Evolutionary conservation across 2,329 filamentous ascomycete species (phyloP), one percentile per base, ranked within the genome.

Genomic region (Aspergillus felis): DNA sequence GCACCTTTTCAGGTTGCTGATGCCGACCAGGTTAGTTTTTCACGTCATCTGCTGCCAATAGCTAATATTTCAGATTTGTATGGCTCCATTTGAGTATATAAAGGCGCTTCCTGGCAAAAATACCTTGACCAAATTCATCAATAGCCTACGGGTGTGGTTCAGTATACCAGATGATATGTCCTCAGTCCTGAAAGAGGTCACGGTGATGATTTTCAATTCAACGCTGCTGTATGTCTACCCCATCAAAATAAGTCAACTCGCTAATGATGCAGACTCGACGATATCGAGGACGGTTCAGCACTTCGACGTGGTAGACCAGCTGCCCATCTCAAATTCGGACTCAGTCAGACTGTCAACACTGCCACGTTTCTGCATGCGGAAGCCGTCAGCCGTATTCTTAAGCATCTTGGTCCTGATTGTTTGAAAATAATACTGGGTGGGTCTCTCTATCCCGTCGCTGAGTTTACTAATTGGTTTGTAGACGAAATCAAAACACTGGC

Each of bases 401-500:
- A 38, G 32, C 32, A 17, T 38, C 32, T 38, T 38, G 32, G 32
- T 1, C 32, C 32, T 7, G 14, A 38, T 38, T 17, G 32, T 17
- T 38, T n/a, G 14, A 35, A 35, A 17, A 3, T 35, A 6, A 2
- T 35, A 6, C 12, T 35, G 17, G 32, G 32, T 35, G 1, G 17
- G 6, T 6, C 4, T 14, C 4, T 35, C 4, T 7, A 6, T n/a
- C n/a, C n/a, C n/a, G n/a, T n/a, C n/a, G n/a, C n/a, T n/a, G n/a
- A n/a, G n/a, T n/a, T n/a, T n/a, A n/a, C n/a, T n/a, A n/a, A n/a
- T n/a, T n/a, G n/a, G n/a, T n/a, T n/a, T n/a, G n/a, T n/a, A n/a
- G n/a, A n/a, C n/a, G n/a, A n/a, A n/a, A 24, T 61, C 10, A 32
- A 58, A 64, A 35, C 55, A 58, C 22, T 65, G 6, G 48, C 38